Evolutionary conservation across 257 asterid genomes (phyloP).

Genomic region (Thymus mandschuricus): DNA sequence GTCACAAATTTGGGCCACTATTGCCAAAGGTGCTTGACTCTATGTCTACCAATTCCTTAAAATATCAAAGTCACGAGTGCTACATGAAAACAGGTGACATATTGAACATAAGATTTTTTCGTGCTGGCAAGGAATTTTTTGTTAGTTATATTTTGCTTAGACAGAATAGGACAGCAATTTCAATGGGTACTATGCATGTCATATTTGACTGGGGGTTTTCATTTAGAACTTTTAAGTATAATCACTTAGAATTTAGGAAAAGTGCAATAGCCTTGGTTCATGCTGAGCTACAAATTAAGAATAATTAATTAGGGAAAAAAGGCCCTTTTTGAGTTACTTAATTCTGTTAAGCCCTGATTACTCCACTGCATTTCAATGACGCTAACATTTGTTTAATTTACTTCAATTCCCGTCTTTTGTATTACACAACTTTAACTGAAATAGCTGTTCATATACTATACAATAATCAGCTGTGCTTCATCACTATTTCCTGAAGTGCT

Average conservation of each 20-base stretch:
- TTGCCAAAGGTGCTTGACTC: conserved; percentile 78
- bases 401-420: conserved; percentile 21
- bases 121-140: conserved; percentile 26
- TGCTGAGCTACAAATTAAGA: conserved; percentile 18
- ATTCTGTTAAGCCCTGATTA: conserved; percentile 14
- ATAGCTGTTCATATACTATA: neutral
- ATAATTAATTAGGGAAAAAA: conserved; percentile 1
- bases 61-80: conserved; percentile 82
- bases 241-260: conserved; percentile 2
- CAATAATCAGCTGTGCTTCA: conserved; percentile 6
- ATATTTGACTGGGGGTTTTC: conserved; percentile 20
- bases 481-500: conserved; percentile 10
- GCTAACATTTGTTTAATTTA: conserved; percentile 15
- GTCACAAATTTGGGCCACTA: conserved; percentile 57
- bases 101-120: conserved; percentile 24
- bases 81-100: conserved; percentile 85
- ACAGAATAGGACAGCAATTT: conserved; percentile 16
- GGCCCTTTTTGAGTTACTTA: conserved; percentile 3
- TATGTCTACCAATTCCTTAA: conserved; percentile 61
- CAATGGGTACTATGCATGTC: conserved; percentile 1
- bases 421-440: conserved; percentile 7
- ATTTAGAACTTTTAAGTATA: conserved; percentile 23
- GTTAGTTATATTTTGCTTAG: conserved; percentile 18
- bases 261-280: conserved; percentile 8
- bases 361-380: conserved; percentile 14